Evolutionary conservation across 306 rosid genomes (phyloP), one percentile per base, ranked within the genome.

Genomic region (Rosa rugosa): DNA sequence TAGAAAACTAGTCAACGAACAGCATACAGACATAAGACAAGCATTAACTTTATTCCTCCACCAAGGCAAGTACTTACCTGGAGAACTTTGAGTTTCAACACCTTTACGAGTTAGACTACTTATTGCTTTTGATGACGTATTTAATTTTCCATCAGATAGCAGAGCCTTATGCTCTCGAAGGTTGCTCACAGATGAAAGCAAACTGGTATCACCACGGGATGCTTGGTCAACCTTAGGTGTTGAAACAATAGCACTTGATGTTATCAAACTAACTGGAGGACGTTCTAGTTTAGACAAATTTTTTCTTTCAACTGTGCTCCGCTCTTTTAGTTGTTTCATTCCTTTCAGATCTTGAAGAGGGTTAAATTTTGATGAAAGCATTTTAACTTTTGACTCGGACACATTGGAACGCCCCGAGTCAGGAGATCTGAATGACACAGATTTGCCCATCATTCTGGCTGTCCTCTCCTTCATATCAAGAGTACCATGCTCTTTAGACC

Each of bases 381-480:
- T 86, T 89, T 89, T 94, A 75, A 88, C 92, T 86, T 92, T 94
- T 75, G 97, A 82, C 54, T 88, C 97, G 65, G 85, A 40, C 62
- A 82, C 80, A 83, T 79, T 85, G 16, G 83, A 66, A 75, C 90
- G 90, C 27, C 94, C 84, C 71, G 81, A 79, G 81, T 71, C 85
- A 0, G 84, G 45, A 57, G 90, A 82, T 88, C 84, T 94, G 69
- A 89, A 94, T 38, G 97, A 94, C 82, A 77, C 62, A 51, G 97
- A 87, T 83, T 89, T 94, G 67, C 92, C 81, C 49, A 90, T 73
- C 76, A 78, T 68, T 87, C 92, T 80, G 27, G 81, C 64, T 69
- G 91, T 83, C 75, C 84, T 83, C 77, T 86, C 97, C 82, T 82
- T 86, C 72, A 75, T 45, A 73, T 89, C 92, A 84, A 79, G 77